phyloP scores from a whole-genome alignment of 805 yeast genomes.

The Zygosaccharomyces bailii region DNA sequence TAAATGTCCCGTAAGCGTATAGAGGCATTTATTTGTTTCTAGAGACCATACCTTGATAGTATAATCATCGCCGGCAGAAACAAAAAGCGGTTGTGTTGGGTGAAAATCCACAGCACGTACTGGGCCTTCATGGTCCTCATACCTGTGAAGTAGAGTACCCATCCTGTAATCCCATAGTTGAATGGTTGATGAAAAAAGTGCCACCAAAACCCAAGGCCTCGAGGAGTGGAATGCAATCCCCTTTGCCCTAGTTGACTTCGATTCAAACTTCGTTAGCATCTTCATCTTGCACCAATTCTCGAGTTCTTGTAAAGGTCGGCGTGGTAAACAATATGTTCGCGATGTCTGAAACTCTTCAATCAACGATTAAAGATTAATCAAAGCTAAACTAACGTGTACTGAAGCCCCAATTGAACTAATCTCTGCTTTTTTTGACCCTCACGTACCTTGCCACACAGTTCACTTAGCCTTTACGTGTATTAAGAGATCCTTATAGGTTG shows the following conservation, averaged over 20 bases:
- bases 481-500: not conserved
- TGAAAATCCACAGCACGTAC: conserved; percentile 95
- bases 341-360: conserved; percentile 5
- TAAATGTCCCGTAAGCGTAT: conserved; percentile 88
- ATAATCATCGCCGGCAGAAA: conserved; percentile 96
- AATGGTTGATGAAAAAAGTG: conserved; percentile 95
- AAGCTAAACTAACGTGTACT: not conserved
- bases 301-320: conserved; percentile 4
- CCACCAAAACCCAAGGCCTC: conserved; percentile 93
- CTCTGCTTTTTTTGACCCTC: not conserved
- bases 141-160: conserved; percentile 95
- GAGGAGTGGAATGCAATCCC: conserved; percentile 94
- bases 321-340: conserved; percentile 5
- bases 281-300: conserved; percentile 50
- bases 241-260: conserved; percentile 96
- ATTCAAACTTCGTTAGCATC: conserved; percentile 89
- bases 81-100: conserved; percentile 96
- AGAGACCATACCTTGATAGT: conserved; percentile 95
- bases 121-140: conserved; percentile 98
- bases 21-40: conserved; percentile 84
- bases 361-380: not conserved
- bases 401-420: conserved; percentile 6
- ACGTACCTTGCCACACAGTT: not conserved
- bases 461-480: not conserved
- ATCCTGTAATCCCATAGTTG: conserved; percentile 99